Base-by-base conservation (phyloP, 2,329 filamentous ascomycete species). In the Drechslerella stenobrocha region DNA sequence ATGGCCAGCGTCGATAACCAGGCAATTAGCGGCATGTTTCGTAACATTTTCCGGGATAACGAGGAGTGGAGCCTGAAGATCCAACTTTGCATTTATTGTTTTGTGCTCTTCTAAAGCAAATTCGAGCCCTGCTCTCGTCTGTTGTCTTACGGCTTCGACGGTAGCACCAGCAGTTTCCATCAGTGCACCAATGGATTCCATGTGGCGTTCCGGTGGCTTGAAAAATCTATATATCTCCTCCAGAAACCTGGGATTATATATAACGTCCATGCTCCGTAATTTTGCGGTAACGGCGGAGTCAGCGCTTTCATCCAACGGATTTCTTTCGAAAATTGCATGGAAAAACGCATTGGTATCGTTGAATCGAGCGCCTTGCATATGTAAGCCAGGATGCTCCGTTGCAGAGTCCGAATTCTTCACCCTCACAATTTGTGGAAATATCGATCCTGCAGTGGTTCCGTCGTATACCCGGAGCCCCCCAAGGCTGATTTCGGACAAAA, bases 41-140 rank as follows among this genome's bases (percentile, higher is more conserved):
- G 87, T 92, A 61, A 98, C 93, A 73, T 88, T 96, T 74, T 97
- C 90, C 0, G 93, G 93, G 7, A 98, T 84, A 70, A 99, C 97
- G 71, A 99, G 95, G 1, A 99, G 83, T 32, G 93, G 93, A 0
- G 93, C 93, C 75, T 96, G 91, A 9, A 98, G 83, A 76, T 98
- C 93, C 42, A 99, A 81, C 73, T 97, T 90, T 11, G 92, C 92
- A 73, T 98, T 96, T 75, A 98, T 87, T 1, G 93, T 97, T 80
- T 96, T 97, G 80, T 98, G 93, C 75, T 98, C 95, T 74, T 96
- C 88, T 2, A 99, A 80, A 0, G 93, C 95, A 77, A 96, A 98
- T 76, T 98, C 91, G 30, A 99, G 83, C 23, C 93, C 92, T 50
- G 93, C 92, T 75, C 95, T 84, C 2, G 95, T 98, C 78, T 98